phyloP scores from a whole-genome alignment of 208 protist species.

The Trypanosoma platydactyli region DNA sequence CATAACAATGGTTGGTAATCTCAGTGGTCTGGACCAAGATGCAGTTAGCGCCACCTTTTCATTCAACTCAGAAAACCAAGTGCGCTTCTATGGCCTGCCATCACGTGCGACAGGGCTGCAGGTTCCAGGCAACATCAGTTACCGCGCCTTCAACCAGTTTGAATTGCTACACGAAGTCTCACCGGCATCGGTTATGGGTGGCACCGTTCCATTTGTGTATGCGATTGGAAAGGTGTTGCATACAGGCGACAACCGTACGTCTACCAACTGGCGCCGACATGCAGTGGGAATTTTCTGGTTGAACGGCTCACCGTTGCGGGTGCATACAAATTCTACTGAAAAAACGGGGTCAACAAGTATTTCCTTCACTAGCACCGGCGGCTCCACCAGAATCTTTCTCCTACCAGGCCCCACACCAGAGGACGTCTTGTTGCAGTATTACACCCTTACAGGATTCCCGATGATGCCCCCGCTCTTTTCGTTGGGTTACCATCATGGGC shows the following conservation, averaged over 20 bases:
- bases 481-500: conserved; percentile 95
- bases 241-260: background rate
- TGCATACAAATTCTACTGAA: conserved; percentile 1
- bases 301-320: conserved; percentile 27
- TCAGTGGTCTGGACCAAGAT: no score
- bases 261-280: background rate
- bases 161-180: background rate
- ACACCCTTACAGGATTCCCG: conserved; percentile 91
- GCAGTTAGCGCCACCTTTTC: conserved; percentile 1
- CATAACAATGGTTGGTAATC: background rate
- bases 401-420: conserved; percentile 84
- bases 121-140: background rate
- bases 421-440: conserved; percentile 92
- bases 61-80: conserved; percentile 2
- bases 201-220: conserved; percentile 19
- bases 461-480: conserved; percentile 93
- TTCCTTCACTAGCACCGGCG: conserved; percentile 87
- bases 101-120: background rate
- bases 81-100: conserved; percentile 17
- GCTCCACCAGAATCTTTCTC: conserved; percentile 93
- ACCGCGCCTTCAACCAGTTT: conserved; percentile 1
- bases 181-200: background rate
- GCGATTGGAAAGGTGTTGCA: background rate
- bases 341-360: conserved; percentile 8
- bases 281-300: conserved; percentile 49